A percentile compares a stretch with the other conserved stretches of the same genome.
phyloP scores from a whole-genome alignment of 2,329 filamentous ascomycete genomes.

The Clonostachys sp. region DNA sequence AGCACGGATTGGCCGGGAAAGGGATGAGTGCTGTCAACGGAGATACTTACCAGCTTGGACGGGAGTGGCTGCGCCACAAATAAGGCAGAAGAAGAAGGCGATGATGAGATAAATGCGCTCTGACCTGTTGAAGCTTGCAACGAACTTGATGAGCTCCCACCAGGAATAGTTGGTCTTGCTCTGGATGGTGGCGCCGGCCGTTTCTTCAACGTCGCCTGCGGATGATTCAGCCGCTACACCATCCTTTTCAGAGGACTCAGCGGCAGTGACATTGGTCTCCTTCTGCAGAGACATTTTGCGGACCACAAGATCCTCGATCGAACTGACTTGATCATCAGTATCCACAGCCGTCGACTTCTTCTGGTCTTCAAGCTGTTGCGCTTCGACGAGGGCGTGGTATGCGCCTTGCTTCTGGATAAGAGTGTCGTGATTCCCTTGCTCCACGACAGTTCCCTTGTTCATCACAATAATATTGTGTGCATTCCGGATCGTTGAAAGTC shows the following conservation, averaged over 20 bases:
- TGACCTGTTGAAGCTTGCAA: slow-evolving; percentile 70
- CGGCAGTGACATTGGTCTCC: no score
- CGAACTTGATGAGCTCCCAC: slow-evolving; percentile 73
- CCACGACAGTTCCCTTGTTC: slow-evolving; percentile 77
- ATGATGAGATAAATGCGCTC: slow-evolving; percentile 70
- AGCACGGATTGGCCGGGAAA: no score
- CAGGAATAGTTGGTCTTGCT: slow-evolving; percentile 53
- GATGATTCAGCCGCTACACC: not conserved
- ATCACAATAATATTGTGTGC: slow-evolving; percentile 97
- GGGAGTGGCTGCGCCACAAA: slow-evolving; percentile 79
- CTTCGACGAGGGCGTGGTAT: slow-evolving; percentile 82
- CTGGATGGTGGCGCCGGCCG: no score
- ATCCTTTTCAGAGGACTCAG: no score
- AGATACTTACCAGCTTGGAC: slow-evolving; percentile 37
- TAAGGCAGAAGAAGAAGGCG: slow-evolving; percentile 68
- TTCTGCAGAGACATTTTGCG: not conserved
- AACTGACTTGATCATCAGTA: not conserved
- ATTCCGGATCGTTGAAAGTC: slow-evolving; percentile 88
- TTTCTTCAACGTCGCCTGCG: slow-evolving; percentile 4
- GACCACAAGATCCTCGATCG: slow-evolving; percentile 1
- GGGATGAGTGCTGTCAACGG: not conserved
- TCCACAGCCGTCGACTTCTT: not conserved
- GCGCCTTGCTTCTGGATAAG: slow-evolving; percentile 65
- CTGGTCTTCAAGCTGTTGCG: slow-evolving; percentile 50
- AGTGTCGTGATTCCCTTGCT: slow-evolving; percentile 84